Conservation (phyloP, 257 asterid species). For the Salvia splendens region DNA sequence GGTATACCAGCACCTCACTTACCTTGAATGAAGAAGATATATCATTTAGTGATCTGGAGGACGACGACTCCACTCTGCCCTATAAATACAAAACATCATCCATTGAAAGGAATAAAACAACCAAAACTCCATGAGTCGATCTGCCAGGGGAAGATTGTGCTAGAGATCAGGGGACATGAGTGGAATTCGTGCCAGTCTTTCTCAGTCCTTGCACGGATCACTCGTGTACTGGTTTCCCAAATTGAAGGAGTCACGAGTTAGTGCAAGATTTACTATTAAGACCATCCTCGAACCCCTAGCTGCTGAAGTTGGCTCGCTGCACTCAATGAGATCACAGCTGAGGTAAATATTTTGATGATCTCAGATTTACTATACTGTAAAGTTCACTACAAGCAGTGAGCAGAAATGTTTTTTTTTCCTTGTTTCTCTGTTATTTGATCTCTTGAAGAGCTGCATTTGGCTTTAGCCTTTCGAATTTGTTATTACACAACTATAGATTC, state of each 20-base stretch:
- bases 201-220: conserved; percentile 18
- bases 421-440: not conserved
- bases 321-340: conserved; percentile 17
- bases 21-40: conserved; percentile 77
- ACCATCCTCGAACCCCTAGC: conserved; percentile 14
- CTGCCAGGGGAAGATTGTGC: not conserved
- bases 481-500: conserved; percentile 22
- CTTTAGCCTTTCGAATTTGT: conserved; percentile 5
- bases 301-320: conserved; percentile 27
- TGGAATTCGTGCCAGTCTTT: conserved; percentile 17
- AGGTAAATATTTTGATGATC: conserved; percentile 31
- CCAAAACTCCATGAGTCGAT: conserved; percentile 40
- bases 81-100: conserved; percentile 39
- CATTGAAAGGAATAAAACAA: conserved; percentile 36
- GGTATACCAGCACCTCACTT: conserved; percentile 43
- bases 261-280: conserved; percentile 12
- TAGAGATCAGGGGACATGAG: conserved; percentile 25
- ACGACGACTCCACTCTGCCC: conserved; percentile 71
- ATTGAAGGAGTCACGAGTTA: conserved; percentile 17
- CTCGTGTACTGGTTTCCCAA: conserved; percentile 20
- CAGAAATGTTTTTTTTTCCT: conserved; percentile 27
- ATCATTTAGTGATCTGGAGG: conserved; percentile 97
- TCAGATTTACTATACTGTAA: conserved; percentile 14
- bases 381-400: conserved; percentile 25
- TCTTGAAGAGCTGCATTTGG: conserved; percentile 30